Conservation (phyloP, 805 yeast species). For the Schizosaccharomyces cryophilus region DNA sequence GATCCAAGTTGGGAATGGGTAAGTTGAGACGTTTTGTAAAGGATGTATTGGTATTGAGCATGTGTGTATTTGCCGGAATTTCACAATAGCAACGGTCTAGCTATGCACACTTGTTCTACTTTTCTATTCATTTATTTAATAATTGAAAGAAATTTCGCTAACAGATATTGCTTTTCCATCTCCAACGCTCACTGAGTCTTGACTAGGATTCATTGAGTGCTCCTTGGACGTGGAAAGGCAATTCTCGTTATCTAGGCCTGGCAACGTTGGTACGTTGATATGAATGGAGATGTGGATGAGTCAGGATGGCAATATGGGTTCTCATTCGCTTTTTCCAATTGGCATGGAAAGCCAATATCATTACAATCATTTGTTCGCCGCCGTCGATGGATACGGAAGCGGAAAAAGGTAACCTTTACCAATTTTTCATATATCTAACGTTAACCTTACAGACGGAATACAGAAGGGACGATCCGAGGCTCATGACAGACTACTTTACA, state of each 20-base stretch:
- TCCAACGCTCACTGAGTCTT: too few relatives aligned
- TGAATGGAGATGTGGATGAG: conserved; percentile 49
- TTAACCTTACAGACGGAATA: neutral
- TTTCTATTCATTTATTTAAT: too few relatives aligned
- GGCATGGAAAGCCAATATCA: conserved; percentile 37
- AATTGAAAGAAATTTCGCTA: too few relatives aligned
- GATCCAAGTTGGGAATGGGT: conserved; percentile 40
- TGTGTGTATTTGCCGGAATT: too few relatives aligned
- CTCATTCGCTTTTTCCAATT: conserved; percentile 22
- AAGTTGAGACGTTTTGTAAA: neutral
- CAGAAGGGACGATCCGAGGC: neutral
- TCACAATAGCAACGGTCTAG: too few relatives aligned
- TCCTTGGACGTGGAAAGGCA: neutral
- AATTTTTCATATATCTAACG: neutral
- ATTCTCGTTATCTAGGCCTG: conserved; percentile 15
- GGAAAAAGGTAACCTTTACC: conserved; percentile 4
- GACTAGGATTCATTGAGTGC: too few relatives aligned
- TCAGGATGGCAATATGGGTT: conserved; percentile 63
- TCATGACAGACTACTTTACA: neutral
- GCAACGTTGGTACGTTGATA: conserved; percentile 48
- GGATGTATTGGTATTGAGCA: too few relatives aligned
- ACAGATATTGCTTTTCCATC: too few relatives aligned
- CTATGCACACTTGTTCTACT: too few relatives aligned
- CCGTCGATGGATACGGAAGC: conserved; percentile 34
- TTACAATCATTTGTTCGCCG: conserved; percentile 41